Evolutionary conservation across 2,329 filamentous ascomycete genomes (phyloP), one percentile per base, ranked within the genome.

Genomic region (Cytospora piceicola): DNA sequence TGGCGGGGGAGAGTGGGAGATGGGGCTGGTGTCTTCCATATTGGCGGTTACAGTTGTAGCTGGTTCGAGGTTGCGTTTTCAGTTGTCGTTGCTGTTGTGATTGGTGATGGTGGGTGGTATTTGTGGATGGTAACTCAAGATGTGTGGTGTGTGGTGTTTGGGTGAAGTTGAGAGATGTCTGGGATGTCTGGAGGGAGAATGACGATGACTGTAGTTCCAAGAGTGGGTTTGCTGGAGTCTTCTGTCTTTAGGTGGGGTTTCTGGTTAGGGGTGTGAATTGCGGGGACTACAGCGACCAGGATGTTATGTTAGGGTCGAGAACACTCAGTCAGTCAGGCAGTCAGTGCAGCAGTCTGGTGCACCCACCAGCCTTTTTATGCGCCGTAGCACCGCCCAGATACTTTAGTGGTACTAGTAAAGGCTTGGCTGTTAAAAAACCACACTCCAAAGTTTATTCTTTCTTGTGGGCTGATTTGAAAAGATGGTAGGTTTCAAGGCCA

Each of bases 1-100:
- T 32, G 75, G 74, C 27, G 79, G 78, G 69, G 82, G 80, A 61
- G 78, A 77, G 68, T 82, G 81, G 58, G 77, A 69, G 32, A 77
- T 73, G 11, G 79, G 75, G 67, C 70, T 75, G 46, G 71, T 73
- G 49, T 79, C 75, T 52, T 80, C 73, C 65, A 73, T 70, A 52
- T 80, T 75, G 65, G 82, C 83, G 63, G 70, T 77, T 73, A 52
- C 69, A 67, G 67, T 27, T 58, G 56, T 56, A 12, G 24, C 51
- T 39, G 20, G 11, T 4, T n/a, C 1, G 17, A 9, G 1, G 42
- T n/a, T 20, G 17, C 20, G 34, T 4, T 36, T 36, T 2, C 34
- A 36, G 34, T 36, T 11, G 15, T 14, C 11, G 32, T 20, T 49
- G n/a, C 3, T 22, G n/a, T 22, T 20, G 22, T 24, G 39, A 20